These are phyloP conservation scores for Starmerella lactis-condensi DNA, from an alignment of 805 yeast genomes.

Conservation along the genomic window DNA sequence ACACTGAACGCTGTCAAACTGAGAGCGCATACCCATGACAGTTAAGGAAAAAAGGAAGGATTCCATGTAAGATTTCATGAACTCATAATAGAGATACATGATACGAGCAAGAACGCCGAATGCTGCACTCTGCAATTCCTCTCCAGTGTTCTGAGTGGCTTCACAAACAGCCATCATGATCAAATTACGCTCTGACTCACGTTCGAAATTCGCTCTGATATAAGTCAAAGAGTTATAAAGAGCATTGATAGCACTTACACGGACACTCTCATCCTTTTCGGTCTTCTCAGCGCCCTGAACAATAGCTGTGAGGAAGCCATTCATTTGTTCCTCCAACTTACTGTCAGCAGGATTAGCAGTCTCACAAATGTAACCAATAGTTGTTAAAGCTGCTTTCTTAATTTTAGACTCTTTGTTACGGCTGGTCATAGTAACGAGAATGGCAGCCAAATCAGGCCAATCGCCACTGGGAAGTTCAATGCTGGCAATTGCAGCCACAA, in stretches of 20 bases:
- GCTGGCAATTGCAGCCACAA: conserved; percentile 92
- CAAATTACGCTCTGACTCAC: conserved; percentile 88
- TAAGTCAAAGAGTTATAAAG: conserved; percentile 79
- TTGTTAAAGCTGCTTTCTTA: conserved; percentile 68
- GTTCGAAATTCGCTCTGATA: conserved; percentile 69
- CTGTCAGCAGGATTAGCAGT: conserved; percentile 69
- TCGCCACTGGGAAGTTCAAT: conserved; percentile 74
- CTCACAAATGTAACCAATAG: conserved; percentile 94
- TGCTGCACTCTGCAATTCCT: conserved; percentile 78
- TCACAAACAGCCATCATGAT: conserved; percentile 98
- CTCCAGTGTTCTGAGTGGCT: conserved; percentile 79
- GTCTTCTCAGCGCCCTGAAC: conserved; percentile 86
- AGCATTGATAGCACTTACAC: conserved; percentile 82
- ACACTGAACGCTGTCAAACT: conserved; percentile 73
- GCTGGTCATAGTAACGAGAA: conserved; percentile 71
- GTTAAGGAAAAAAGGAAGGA: conserved; percentile 84
- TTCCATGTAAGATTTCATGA: conserved; percentile 93
- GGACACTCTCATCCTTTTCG: conserved; percentile 56
- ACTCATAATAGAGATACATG: conserved; percentile 71
- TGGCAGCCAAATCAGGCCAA: conserved; percentile 75
- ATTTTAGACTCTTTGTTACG: conserved; percentile 58
- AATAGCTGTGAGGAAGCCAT: conserved; percentile 84
- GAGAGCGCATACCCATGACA: conserved; percentile 74
- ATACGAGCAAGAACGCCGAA: conserved; percentile 89
- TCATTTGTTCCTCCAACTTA: conserved; percentile 63